Conservation (phyloP, 306 rosid species). For the Phaseolus lunatus region DNA sequence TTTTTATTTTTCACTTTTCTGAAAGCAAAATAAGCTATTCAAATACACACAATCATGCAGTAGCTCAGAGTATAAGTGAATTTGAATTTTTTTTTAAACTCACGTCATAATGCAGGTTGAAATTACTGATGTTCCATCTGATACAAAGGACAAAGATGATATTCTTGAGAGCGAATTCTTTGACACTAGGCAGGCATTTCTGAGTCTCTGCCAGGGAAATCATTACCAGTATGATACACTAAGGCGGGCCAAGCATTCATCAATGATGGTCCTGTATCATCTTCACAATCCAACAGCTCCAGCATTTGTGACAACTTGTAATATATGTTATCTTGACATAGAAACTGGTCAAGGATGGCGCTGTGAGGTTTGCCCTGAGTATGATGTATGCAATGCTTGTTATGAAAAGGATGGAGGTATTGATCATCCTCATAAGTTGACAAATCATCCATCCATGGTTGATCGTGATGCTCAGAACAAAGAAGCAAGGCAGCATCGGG, state of each 20-base stretch:
- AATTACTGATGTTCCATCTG: constrained; percentile 73
- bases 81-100: constrained; percentile 1
- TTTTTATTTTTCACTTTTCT: constrained; percentile 10
- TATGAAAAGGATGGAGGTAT: constrained; percentile 86
- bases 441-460: constrained; percentile 90
- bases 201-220: constrained; percentile 99
- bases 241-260: constrained; percentile 98
- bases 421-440: constrained; percentile 94
- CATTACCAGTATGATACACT: constrained; percentile 98
- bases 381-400: constrained; percentile 92
- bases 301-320: constrained; percentile 87
- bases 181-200: constrained; percentile 99
- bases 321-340: constrained; percentile 79
- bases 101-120: constrained; percentile 62
- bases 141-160: constrained; percentile 96
- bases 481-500: constrained; percentile 93
- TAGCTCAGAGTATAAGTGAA: constrained; percentile 3
- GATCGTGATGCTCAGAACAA: constrained; percentile 97
- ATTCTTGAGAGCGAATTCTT: constrained; percentile 99
- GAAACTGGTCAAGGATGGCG: constrained; percentile 99
- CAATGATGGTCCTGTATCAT: constrained; percentile 99
- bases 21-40: constrained; percentile 6
- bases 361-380: constrained; percentile 95
- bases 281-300: constrained; percentile 99
- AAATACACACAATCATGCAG: neutral